Percentiles rank a stretch among this genome's conserved stretches.
phyloP scores from a whole-genome alignment of 2,329 filamentous ascomycete genomes.

The Cladosporium sp. region DNA sequence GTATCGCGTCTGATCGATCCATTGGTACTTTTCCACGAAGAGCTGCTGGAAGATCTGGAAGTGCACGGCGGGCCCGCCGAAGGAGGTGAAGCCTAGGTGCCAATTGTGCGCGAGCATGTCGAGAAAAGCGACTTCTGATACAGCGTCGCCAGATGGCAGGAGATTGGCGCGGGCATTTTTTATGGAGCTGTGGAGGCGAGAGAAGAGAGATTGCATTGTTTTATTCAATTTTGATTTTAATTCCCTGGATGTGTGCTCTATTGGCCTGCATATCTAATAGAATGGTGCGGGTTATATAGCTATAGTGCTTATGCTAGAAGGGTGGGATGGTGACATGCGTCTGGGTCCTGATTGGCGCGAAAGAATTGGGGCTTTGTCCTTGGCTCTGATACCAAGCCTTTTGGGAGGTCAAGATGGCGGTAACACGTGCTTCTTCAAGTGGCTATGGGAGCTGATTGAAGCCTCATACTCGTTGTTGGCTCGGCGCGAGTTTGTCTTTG shows the following conservation, averaged over 20 bases:
- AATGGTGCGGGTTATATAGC: background rate
- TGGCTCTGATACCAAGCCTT: background rate
- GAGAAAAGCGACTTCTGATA: constrained; percentile 12
- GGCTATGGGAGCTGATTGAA: background rate
- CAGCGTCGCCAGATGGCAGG: constrained; percentile 2
- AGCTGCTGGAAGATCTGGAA: constrained; percentile 66
- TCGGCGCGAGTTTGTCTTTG: background rate
- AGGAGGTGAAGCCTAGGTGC: constrained; percentile 29
- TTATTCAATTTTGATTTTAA: background rate
- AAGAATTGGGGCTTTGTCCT: background rate
- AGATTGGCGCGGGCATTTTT: constrained; percentile 14
- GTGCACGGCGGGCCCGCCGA: constrained; percentile 64
- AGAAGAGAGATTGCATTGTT: background rate
- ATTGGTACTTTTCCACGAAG: constrained; percentile 60
- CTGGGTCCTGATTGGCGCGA: background rate
- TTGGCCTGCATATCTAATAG: background rate
- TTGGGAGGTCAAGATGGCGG: background rate
- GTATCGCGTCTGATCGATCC: constrained; percentile 71
- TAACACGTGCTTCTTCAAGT: background rate
- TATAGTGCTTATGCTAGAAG: background rate
- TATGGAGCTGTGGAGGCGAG: background rate
- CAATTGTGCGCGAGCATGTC: constrained; percentile 30
- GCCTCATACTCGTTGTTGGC: background rate
- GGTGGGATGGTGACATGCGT: background rate
- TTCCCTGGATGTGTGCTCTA: background rate